Base-by-base conservation (phyloP, 208 protist genomes). In the Leishmania aethiopica region DNA sequence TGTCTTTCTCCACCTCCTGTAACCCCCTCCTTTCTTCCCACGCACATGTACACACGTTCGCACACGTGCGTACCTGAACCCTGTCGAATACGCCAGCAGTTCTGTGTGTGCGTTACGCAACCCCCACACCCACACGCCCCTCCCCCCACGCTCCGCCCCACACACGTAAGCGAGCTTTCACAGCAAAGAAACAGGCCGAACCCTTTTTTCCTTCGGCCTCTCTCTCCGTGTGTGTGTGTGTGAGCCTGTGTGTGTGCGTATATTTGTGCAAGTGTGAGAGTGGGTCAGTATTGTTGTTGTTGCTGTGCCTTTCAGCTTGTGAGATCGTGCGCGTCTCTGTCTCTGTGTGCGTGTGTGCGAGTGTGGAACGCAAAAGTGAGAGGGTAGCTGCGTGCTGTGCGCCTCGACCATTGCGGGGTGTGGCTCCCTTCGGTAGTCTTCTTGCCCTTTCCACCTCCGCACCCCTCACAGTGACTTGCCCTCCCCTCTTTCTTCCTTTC, bases 21-120 rank as follows among this genome's bases (percentile, higher is more conserved):
- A 19, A 55, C 45, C 40, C 45, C 32, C 10, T 49, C 25, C 10
- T 35, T 51, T 28, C 32, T 1, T 47, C 76, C 25, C 47, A 84
- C 60, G 83, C 78, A 84, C 57, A 78, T 47, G n/a, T 17, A 74
- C 60, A 77, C 45, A 59, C 77, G 49, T 28, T 25, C 51, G 42
- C 37, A 84, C 51, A 70, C 53, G 28, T 83, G 32, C 32, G 17
- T 42, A 69, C 17, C 17, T 69, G 17, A 78, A 82, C 32, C 22
- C 49, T 60, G 55, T 59, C 37, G n/a, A 71, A 60, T 25, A 76
- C 17, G 28, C 7, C 32, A 76, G 51, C 45, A 74, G 37, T 60
- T 60, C 47, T 15, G 25, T 81, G 42, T 81, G 28, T 42, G 73
- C 45, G 37, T 80, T 75, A 72, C 76, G 53, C 37, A 57, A 32